phyloP scores from a whole-genome alignment of 495 filamentous ascomycete genomes.

The Aspergillus sparsus region DNA sequence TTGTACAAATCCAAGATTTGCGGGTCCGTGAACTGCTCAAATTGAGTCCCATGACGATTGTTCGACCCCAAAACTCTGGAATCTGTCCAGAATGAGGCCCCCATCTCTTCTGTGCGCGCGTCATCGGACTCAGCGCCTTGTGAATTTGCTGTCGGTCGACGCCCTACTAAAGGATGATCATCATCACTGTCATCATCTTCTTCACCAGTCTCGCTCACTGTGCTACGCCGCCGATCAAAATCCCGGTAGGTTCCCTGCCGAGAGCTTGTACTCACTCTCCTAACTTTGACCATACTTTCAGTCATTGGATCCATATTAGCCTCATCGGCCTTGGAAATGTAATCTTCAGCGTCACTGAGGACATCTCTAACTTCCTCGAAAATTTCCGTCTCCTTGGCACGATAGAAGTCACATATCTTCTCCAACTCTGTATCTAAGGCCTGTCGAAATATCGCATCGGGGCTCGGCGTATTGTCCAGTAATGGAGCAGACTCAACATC shows the following conservation, averaged over 20 bases:
- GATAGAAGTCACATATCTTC: constrained; percentile 89
- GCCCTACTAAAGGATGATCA: constrained; percentile 25
- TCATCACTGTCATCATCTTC: constrained; percentile 59
- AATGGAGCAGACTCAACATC: constrained; percentile 87
- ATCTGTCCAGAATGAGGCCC: constrained; percentile 38
- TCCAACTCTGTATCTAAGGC: constrained; percentile 88
- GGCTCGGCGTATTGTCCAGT: constrained; percentile 62
- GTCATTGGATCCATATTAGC: constrained; percentile 56
- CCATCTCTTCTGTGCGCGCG: constrained; percentile 51
- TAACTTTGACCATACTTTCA: constrained; percentile 46
- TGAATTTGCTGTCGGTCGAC: constrained; percentile 27
- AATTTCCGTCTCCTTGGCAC: constrained; percentile 82
- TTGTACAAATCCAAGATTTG: constrained; percentile 70
- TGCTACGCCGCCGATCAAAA: constrained; percentile 49
- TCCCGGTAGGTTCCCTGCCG: constrained; percentile 44
- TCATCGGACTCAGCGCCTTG: constrained; percentile 40
- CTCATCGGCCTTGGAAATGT: constrained; percentile 62
- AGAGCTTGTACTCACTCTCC: constrained; percentile 43
- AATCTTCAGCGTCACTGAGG: constrained; percentile 71
- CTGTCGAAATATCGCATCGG: constrained; percentile 74
- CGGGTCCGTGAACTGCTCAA: constrained; percentile 76
- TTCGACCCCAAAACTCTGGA: constrained; percentile 21
- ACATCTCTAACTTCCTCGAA: constrained; percentile 77
- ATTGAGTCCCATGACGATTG: constrained; percentile 26
- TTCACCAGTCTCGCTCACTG: constrained; percentile 47